Percentiles rank a stretch among this genome's conserved stretches.
These are phyloP conservation scores for Phytophthora ohioensis DNA, from an alignment of 352 stramenopile genomes.

Conservation along the genomic window DNA sequence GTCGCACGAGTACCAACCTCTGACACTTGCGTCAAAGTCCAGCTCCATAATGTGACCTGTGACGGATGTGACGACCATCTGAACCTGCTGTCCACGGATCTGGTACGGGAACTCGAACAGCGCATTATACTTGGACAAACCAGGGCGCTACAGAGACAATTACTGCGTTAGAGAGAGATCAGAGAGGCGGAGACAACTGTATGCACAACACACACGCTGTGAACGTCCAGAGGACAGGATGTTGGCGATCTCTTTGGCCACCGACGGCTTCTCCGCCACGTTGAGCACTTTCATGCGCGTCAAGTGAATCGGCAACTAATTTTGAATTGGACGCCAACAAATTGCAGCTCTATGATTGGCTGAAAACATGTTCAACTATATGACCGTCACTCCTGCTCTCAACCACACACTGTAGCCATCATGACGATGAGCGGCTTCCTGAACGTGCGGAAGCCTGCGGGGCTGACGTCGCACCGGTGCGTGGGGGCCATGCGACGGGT, in stretches of 20 bases:
- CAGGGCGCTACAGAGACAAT: constrained; percentile 52
- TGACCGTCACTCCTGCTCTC: constrained; percentile 21
- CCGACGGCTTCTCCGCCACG: constrained; percentile 99
- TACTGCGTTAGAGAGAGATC: constrained; percentile 1
- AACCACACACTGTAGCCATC: not conserved
- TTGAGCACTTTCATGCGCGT: constrained; percentile 92
- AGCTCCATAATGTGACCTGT: constrained; percentile 98
- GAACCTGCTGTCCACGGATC: constrained; percentile 80
- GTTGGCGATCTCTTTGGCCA: constrained; percentile 97
- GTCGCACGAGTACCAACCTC: constrained; percentile 95
- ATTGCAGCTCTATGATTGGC: constrained; percentile 12
- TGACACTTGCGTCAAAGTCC: constrained; percentile 92
- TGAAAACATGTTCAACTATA: constrained; percentile 18
- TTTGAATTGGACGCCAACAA: not conserved
- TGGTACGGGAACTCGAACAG: constrained; percentile 94
- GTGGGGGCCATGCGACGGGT: constrained; percentile 73
- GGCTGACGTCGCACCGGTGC: constrained; percentile 84
- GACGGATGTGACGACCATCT: constrained; percentile 97
- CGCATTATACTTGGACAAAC: constrained; percentile 90
- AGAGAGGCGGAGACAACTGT: not conserved
- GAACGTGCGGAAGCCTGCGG: constrained; percentile 80
- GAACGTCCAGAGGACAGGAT: constrained; percentile 90
- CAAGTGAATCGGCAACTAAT: constrained; percentile 1
- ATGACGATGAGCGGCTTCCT: constrained; percentile 71
- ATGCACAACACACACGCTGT: constrained; percentile 59